These are phyloP conservation scores for Pelargonium citronellum DNA, from an alignment of 441 rosid species.

Conservation along the genomic window DNA sequence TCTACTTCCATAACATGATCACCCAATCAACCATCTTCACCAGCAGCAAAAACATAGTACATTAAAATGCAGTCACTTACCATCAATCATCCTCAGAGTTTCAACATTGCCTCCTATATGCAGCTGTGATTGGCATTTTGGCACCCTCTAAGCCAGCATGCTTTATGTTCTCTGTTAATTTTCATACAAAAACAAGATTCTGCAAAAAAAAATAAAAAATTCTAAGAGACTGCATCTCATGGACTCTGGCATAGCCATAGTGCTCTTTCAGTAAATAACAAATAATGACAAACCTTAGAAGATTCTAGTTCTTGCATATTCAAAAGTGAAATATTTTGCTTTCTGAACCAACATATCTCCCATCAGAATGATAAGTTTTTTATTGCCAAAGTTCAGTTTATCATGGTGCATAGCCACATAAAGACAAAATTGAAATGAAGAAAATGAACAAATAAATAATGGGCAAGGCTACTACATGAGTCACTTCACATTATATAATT, in stretches of 20 bases:
- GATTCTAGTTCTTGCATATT: not conserved
- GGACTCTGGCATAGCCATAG: not conserved
- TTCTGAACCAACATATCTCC: not conserved
- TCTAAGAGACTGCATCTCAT: not conserved
- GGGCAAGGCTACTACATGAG: not conserved
- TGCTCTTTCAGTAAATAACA: not conserved
- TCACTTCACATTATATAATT: not conserved
- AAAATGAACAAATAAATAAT: not conserved
- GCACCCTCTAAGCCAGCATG: constrained; percentile 5
- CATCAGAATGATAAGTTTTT: not conserved
- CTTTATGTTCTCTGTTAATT: not conserved
- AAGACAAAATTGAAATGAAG: not conserved
- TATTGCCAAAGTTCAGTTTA: not conserved
- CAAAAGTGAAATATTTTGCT: constrained; percentile 6
- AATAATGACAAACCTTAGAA: not conserved
- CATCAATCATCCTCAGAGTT: not conserved
- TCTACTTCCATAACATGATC: constrained; percentile 1
- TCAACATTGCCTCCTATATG: constrained; percentile 3
- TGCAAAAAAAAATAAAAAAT: not conserved
- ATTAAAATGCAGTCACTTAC: constrained; percentile 1
- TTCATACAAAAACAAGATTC: not conserved
- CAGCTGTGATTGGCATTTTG: not conserved
- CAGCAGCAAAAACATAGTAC: not conserved
- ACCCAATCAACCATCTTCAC: not conserved
- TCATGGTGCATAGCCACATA: not conserved